Evolutionary conservation across 306 rosid species (phyloP), one percentile per base, ranked within the genome.

Genomic region (Lupinus albus): DNA sequence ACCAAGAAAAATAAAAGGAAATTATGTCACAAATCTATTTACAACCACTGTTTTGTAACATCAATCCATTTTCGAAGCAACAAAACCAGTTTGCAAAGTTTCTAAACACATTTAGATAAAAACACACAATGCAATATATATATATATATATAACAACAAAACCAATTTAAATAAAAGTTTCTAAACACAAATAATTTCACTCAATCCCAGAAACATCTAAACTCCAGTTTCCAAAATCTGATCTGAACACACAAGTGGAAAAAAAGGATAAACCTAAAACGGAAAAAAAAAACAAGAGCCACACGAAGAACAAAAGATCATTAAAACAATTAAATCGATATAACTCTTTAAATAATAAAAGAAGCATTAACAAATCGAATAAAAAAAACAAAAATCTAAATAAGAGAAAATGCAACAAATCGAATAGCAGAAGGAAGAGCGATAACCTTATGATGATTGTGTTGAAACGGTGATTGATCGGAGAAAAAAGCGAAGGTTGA

Each of bases 351-450:
- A 39, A 39, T 2, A 39, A 1, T 45, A 6, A 56, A 0, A 56
- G 0, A 16, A 3, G 45, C 73, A 51, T 17, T 9, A 47, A 63
- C 67, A 73, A 82, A 83, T 83, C 84, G 47, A 72, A 68, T 8
- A 9, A 39, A 39, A 39, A 9, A 36, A 36, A 4, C 0, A 36
- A 36, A 36, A 10, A 6, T 36, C 1, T 0, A 36, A 18, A 5
- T 10, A 64, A 68, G 0, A 7, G 45, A 5, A 6, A 38, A 20
- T 18, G 38, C 59, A 75, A 51, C 41, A 17, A 28, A 55, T 65
- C 16, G 59, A 20, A 36, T 0, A 14, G 5, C 8, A 55, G 18
- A 0, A 60, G 32, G 42, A 11, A 61, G 30, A 39, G 18, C 10
- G 14, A 77, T 69, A 17, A 77, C 72, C 81, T 72, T 49, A 41